Evolutionary conservation across 1,284 basidiomycete species (phyloP), one percentile per base, ranked within the genome.

Genomic region (Austropuccinia psidii): DNA sequence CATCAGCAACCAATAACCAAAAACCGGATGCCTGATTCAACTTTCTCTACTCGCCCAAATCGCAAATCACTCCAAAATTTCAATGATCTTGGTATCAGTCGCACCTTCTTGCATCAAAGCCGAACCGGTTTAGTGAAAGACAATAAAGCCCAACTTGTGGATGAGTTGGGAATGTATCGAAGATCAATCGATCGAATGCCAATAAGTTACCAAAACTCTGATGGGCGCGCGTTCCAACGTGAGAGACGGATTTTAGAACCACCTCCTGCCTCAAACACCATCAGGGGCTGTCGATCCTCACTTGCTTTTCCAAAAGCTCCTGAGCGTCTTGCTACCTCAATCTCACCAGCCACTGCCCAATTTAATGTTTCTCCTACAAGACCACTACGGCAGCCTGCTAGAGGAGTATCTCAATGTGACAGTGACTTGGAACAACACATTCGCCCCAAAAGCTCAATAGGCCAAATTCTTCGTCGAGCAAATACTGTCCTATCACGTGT

Each of bases 361-460:
- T 62, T 58, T 1, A 35, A 72, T 35, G 24, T 52, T 19, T 72
- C 69, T 4, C 58, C 69, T 2, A 72, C 69, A 15, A 15, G 43
- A 29, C 55, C 55, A 24, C n/a, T 15, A 9, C 29, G 29, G 9
- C 19, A 21, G 1, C 43, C 57, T 19, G 11, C 31, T 31, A 27
- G 54, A 11, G 11, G n/a, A 11, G 15, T 13, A 19, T 33, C 47
- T 29, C 67, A 37, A 39, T 29, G 19, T 47, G 66, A 58, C 39
- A 13, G 11, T 19, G 24, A 50, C n/a, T n/a, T 31, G 19, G n/a
- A 21, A 2, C 9, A 47, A 13, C 37, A 41, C 1, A 29, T 39
- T 33, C 55, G 68, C 17, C 33, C 68, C 17, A 39, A 49, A 27
- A 61, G 68, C 68, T 72, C 68, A 24, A 72, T 72, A 57, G 52